These are phyloP conservation scores for Globisporangium iwayamae DNA, from an alignment of 352 stramenopile genomes.

Conservation along the genomic window DNA sequence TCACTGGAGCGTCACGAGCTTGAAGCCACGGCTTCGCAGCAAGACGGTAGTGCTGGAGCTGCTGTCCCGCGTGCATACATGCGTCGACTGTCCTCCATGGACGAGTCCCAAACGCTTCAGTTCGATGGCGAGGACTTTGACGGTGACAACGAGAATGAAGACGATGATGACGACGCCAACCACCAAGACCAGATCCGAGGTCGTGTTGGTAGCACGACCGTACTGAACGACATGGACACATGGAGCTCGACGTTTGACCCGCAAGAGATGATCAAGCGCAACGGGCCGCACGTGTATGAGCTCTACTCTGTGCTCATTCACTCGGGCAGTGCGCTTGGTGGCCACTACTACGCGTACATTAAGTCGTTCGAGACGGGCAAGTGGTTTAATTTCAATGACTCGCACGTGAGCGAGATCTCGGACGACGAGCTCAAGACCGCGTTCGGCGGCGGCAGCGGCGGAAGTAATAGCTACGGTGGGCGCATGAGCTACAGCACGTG, in stretches of 20 bases:
- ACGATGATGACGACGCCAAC: slow-evolving; percentile 16
- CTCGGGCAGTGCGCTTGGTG: slow-evolving; percentile 87
- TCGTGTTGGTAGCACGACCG: slow-evolving; percentile 6
- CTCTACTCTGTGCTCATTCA: slow-evolving; percentile 93
- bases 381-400: slow-evolving; percentile 90
- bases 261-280: slow-evolving; percentile 53
- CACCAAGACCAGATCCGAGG: not conserved
- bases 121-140: slow-evolving; percentile 25
- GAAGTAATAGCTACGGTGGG: slow-evolving; percentile 43
- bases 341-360: slow-evolving; percentile 95
- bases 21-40: slow-evolving; percentile 29
- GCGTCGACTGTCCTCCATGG: slow-evolving; percentile 70
- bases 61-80: slow-evolving; percentile 12
- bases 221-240: slow-evolving; percentile 38
- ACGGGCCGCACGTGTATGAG: slow-evolving; percentile 83
- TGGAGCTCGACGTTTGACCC: slow-evolving; percentile 71
- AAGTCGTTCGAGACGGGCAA: slow-evolving; percentile 76
- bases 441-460: slow-evolving; percentile 52
- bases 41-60: slow-evolving; percentile 1
- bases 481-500: slow-evolving; percentile 69
- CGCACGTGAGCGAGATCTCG: slow-evolving; percentile 72
- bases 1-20: slow-evolving; percentile 81
- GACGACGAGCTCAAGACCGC: slow-evolving; percentile 74
- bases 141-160: slow-evolving; percentile 9
- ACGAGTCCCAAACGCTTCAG: slow-evolving; percentile 53